phyloP scores from a whole-genome alignment of 192 early-diverging fungal species.

The Piromyces finnis region DNA sequence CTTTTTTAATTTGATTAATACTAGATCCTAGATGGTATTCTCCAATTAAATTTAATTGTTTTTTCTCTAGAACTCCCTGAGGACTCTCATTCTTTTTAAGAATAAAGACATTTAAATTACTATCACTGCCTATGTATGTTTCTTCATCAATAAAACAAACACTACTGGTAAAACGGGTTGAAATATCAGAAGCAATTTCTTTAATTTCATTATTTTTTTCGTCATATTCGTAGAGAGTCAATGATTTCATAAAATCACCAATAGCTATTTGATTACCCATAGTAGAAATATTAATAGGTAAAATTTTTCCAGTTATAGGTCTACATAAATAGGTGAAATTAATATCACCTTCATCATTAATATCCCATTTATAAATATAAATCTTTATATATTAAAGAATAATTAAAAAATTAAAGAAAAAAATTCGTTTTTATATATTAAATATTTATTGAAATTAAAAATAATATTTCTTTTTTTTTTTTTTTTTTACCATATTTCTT shows the following conservation, averaged over 20 bases:
- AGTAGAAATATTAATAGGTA: slow-evolving; percentile 32
- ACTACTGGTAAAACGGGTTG: not conserved
- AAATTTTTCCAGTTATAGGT: slow-evolving; percentile 28
- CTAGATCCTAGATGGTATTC: not conserved
- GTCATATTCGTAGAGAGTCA: slow-evolving; percentile 15
- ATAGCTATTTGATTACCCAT: slow-evolving; percentile 52
- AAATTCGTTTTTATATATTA: too few relatives aligned
- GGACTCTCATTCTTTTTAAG: not conserved
- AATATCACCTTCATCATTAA: slow-evolving; percentile 9
- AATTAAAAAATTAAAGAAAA: too few relatives aligned
- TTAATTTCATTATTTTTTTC: not conserved
- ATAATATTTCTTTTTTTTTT: not conserved
- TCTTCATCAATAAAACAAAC: not conserved
- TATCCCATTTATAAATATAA: not conserved
- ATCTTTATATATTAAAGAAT: not conserved
- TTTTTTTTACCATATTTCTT: slow-evolving; percentile 33
- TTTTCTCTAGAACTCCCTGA: not conserved
- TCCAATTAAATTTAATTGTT: not conserved
- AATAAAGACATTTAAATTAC: not conserved
- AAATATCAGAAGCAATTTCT: not conserved
- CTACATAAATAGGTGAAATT: slow-evolving; percentile 2
- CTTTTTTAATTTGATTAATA: not conserved
- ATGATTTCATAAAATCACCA: slow-evolving; percentile 71
- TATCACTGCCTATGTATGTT: not conserved
- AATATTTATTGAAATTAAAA: not conserved